Evolutionary conservation across 352 stramenopile species (phyloP), one percentile per base, ranked within the genome.

Genomic region (Stephanocyclus meneghinianus): DNA sequence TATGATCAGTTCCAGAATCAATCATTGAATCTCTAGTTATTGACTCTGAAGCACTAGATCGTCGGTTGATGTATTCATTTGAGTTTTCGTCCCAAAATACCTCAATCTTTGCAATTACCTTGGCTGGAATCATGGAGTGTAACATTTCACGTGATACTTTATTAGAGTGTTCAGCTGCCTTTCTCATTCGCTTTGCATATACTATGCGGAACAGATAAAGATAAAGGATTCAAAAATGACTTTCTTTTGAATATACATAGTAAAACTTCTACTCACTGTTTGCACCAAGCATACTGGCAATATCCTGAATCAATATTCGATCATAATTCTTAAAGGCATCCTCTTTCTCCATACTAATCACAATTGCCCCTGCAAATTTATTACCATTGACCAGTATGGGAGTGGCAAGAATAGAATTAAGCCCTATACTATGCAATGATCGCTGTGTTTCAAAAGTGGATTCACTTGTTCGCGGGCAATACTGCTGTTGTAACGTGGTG

Each of bases 91-190:
- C 71, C 71, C 71, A 78, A 44, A 68, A 78, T 16, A 48, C 42
- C 44, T 73, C 55, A 53, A 78, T 78, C 29, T 78, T 74, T 67
- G 70, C 55, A 56, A 79, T 74, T 44, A 79, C 72, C 48, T 73
- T 73, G 18, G 72, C 40, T 48, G 72, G 72, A 45, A 79, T 79
- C 62, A 79, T 65, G 18, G 71, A 62, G 30, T 78, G 60, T 30
- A 78, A 55, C 53, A 78, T 73, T 68, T 78, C 61, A 35, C 53
- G 29, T 15, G 62, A 74, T 60, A 79, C 57, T 44, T 56, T 69
- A 65, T 74, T 67, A 1, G 72, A 68, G 37, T 47, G 55, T 37
- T 79, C 62, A 44, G 64, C 64, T 35, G 72, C 62, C 35, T 37
- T 18, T 15, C 57, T 63, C 63, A 79, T 65, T 45, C 63, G 53